Base-by-base conservation (phyloP, 352 stramenopile genomes). In the Phytophthora meadii region DNA sequence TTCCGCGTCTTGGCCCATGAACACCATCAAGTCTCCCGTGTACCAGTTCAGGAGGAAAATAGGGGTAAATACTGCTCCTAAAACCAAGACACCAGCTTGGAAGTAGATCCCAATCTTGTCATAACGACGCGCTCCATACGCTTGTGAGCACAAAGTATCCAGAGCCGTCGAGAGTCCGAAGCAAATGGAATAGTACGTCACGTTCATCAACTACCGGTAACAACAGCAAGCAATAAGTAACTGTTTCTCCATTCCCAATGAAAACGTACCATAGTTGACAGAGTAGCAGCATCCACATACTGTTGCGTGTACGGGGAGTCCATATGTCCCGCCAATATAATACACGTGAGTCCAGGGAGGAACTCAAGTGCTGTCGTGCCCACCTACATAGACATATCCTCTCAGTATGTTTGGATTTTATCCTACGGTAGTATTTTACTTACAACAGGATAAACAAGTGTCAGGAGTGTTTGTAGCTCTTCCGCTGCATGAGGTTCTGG, bases 61-160 rank as follows among this genome's bases (percentile, higher is more conserved):
- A 3, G 82, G 80, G 7, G 81, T 30, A 32, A 84, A 17, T 72
- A 71, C 80, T 41, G 42, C 88, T 48, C 72, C 88, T 89, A 8
- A 68, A 57, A 0, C 54, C 40, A 32, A 94, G 1, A 91, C 39
- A 1, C 82, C 84, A 2, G 77, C 86, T 56, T 94, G 80, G 52
- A 91, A 77, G 70, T 91, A 94, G 42, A 82, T 68, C 1, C 88
- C 88, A 61, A 96, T 92, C 61, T 87, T 87, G 6, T 75, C 68
- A 19, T 65, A 65, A 10, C 77, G 65, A 37, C 76, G 72, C 1
- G 85, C 85, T 27, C 86, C 82, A 48, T 79, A 85, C 34, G 83
- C 83, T 44, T 91, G 76, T 1, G 76, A 77, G 93, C 37, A 22
- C 14, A 42, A n/a, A n/a, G 37, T 19, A 42, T 42, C 37, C 5